Evolutionary conservation across 2,329 filamentous ascomycete genomes (phyloP).

Genomic region (Beauveria sp.): DNA sequence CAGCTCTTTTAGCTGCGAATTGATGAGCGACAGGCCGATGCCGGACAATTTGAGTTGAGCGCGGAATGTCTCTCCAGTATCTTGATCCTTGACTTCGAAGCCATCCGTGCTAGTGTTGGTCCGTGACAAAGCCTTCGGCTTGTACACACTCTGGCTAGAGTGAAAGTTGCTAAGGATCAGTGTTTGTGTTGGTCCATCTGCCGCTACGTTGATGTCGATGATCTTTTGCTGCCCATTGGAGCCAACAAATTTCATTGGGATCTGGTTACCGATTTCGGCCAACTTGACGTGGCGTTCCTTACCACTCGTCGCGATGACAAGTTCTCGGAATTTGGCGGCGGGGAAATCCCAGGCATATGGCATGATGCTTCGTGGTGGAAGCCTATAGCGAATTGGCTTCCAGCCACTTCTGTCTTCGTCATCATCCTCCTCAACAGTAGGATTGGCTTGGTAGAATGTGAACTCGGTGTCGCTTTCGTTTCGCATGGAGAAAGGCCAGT

Average conservation of each 20-base stretch:
- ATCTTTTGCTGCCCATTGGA: conserved; percentile 67
- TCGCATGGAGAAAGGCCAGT: conserved; percentile 98
- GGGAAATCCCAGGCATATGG: conserved; percentile 99
- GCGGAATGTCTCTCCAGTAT: conserved; percentile 80
- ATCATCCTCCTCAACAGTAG: conserved; percentile 86
- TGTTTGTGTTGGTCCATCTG: conserved; percentile 91
- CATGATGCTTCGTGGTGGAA: conserved; percentile 95
- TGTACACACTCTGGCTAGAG: conserved; percentile 85
- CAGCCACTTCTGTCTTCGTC: conserved; percentile 77
- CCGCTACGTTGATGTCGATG: conserved; percentile 92
- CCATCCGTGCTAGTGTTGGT: conserved; percentile 42
- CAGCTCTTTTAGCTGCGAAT: conserved; percentile 82
- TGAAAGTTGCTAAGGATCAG: conserved; percentile 92
- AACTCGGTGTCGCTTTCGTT: conserved; percentile 98
- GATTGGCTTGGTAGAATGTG: conserved; percentile 91
- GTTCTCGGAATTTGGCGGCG: conserved; percentile 90
- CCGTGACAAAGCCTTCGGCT: conserved; percentile 43
- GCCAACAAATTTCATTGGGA: conserved; percentile 84
- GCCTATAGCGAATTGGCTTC: conserved; percentile 83
- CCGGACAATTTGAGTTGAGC: conserved; percentile 84
- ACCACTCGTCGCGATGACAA: conserved; percentile 54
- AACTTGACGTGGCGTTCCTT: conserved; percentile 83
- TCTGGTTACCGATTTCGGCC: conserved; percentile 90
- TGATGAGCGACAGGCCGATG: conserved; percentile 88
- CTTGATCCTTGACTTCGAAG: conserved; percentile 91